Evolutionary conservation across 2,329 filamentous ascomycete genomes (phyloP), one percentile per base, ranked within the genome.

Genomic region (Cladosporium sp.): DNA sequence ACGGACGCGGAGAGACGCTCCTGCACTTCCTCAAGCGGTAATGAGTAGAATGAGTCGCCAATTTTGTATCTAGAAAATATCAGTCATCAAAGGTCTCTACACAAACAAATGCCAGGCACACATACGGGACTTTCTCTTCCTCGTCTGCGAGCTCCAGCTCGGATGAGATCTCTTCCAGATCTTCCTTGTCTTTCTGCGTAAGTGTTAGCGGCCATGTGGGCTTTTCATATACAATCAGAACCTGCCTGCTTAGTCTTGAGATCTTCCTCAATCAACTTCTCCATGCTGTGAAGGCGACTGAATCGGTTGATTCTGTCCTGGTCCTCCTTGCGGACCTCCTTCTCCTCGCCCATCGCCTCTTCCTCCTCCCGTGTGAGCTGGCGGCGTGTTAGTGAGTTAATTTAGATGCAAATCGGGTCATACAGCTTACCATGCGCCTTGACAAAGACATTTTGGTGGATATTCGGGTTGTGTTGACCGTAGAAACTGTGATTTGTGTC

Each of bases 291-390:
- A 68, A 99, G 84, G 53, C 93, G 89, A 79, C 93, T 97, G 84
- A 99, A 99, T 70, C 89, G 90, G 81, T 99, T 99, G 87, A 99
- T 99, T 81, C 95, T 96, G 82, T 98, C 93, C 79, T 99, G 95
- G 77, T 99, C 95, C 78, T 98, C 93, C 75, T 93, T 91, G 67
- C 95, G 91, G 66, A 99, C 95, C 79, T 97, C 91, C 73, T 93
- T 90, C 76, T 99, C 95, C 70, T 95, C 91, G 67, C 87, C 86
- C 61, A 88, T 84, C 66, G 88, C 77, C 65, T 83, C 89, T 80
- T 99, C 95, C 74, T 98, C 94, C 77, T 97, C 94, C 76, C 92
- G 96, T 54, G 92, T 92, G 71, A 99, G 90, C 95, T 98, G 26
- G 53, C 18, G 18, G 14, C 16, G 26, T 30, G 49, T 63, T 51